These are phyloP conservation scores for Patellifolia procumbens DNA, from an alignment of 179 eudicot species.

Conservation along the genomic window DNA sequence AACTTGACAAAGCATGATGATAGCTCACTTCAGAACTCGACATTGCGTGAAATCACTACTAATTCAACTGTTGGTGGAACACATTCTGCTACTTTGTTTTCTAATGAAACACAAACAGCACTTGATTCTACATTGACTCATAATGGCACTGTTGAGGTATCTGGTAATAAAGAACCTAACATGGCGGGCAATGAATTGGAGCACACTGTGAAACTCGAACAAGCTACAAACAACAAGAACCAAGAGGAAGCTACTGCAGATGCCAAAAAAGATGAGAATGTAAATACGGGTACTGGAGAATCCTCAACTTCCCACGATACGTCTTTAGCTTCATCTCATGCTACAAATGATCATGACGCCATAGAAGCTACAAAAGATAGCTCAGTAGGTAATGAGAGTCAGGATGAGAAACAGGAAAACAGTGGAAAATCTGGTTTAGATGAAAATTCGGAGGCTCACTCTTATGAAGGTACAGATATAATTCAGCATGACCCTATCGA, in stretches of 20 bases:
- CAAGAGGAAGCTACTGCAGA: slow-evolving; percentile 23
- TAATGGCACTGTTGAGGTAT: slow-evolving; percentile 24
- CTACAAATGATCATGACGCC: slow-evolving; percentile 28
- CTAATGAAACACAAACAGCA: slow-evolving; percentile 34
- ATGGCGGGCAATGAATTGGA: slow-evolving; percentile 18
- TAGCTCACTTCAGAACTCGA: slow-evolving; percentile 38
- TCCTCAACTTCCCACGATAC: slow-evolving; percentile 31
- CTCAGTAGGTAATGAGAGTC: slow-evolving; percentile 10
- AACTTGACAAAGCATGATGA: slow-evolving; percentile 30
- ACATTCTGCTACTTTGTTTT: slow-evolving; percentile 18
- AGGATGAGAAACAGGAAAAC: slow-evolving; percentile 29
- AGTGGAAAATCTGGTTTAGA: slow-evolving; percentile 33
- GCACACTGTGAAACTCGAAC: slow-evolving; percentile 24
- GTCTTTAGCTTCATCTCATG: slow-evolving; percentile 28
- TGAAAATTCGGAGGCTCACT: slow-evolving; percentile 30
- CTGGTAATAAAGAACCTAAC: slow-evolving; percentile 22
- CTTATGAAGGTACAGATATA: slow-evolving; percentile 35
- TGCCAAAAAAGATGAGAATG: slow-evolving; percentile 29
- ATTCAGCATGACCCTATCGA: slow-evolving; percentile 50
- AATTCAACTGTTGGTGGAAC: slow-evolving; percentile 32
- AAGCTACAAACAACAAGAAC: slow-evolving; percentile 21
- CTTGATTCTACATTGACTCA: slow-evolving; percentile 28
- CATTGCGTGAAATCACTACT: slow-evolving; percentile 31
- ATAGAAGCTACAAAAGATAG: slow-evolving; percentile 16
- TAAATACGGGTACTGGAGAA: slow-evolving; percentile 29